Evolutionary conservation across 352 stramenopile species (phyloP).

Genomic region (Globisporangium iwayamae): DNA sequence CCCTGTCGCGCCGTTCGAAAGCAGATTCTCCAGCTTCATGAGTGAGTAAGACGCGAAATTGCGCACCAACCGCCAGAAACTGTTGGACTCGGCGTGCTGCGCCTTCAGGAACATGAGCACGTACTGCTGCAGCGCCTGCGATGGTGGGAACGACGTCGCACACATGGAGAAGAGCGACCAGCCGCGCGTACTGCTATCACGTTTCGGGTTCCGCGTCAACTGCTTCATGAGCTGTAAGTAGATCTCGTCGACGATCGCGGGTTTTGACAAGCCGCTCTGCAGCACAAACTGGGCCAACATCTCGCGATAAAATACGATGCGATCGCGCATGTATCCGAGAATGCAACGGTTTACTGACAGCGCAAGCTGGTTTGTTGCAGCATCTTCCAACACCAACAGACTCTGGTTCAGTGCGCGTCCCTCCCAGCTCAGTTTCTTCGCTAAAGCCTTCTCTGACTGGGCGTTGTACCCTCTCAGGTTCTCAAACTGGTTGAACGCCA

Average conservation of each 20-base stretch:
- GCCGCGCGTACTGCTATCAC: conserved; percentile 87
- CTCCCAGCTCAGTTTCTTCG: conserved; percentile 66
- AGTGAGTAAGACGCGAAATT: conserved; percentile 91
- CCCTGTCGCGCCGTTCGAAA: conserved; percentile 85
- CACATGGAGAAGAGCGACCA: conserved; percentile 94
- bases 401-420: conserved; percentile 60
- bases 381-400: conserved; percentile 54
- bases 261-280: conserved; percentile 86
- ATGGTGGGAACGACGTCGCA: conserved; percentile 89
- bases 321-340: conserved; percentile 94
- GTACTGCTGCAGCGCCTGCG: conserved; percentile 84
- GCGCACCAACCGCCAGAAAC: conserved; percentile 70
- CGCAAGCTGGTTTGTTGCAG: conserved; percentile 38
- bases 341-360: conserved; percentile 91
- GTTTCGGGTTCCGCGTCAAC: conserved; percentile 89
- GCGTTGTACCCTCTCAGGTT: conserved; percentile 55
- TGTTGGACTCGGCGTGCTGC: conserved; percentile 67
- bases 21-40: conserved; percentile 89
- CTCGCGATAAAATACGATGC: conserved; percentile 91
- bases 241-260: conserved; percentile 91
- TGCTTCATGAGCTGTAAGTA: conserved; percentile 94
- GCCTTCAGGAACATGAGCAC: conserved; percentile 89
- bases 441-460: conserved; percentile 33
- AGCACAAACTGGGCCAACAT: conserved; percentile 94
- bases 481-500: conserved; percentile 68